Percentiles rank a stretch among this genome's conserved stretches.
Evolutionary conservation across 192 early-diverging fungal genomes (phyloP).

Genomic region (Oehlia diaphana): DNA sequence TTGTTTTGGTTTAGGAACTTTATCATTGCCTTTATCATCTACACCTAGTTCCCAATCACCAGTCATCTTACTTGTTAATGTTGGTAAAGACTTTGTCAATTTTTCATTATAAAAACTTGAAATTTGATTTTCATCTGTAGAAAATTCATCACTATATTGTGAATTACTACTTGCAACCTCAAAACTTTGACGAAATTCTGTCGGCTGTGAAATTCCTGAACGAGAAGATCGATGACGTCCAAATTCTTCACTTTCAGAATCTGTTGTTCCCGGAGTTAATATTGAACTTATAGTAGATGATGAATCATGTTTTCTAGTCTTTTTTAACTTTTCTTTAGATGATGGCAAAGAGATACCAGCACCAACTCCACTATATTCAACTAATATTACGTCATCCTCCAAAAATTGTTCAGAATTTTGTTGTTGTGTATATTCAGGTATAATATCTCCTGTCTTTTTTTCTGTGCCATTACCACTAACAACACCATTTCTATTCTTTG

Average conservation of each 20-base stretch:
- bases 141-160: background rate
- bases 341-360: background rate
- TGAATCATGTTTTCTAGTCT: background rate
- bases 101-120: background rate
- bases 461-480: background rate
- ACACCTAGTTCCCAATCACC: background rate
- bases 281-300: background rate
- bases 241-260: constrained; percentile 4
- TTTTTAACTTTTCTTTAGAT: background rate
- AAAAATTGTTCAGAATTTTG: background rate
- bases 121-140: background rate
- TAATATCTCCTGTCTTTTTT: background rate
- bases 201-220: background rate
- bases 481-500: background rate
- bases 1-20: background rate
- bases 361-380: background rate
- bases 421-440: background rate
- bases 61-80: background rate
- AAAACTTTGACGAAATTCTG: background rate
- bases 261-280: constrained; percentile 11
- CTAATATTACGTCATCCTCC: background rate
- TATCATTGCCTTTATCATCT: background rate
- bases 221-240: too few species aligned
- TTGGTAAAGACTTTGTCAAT: background rate
- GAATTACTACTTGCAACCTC: background rate